These are phyloP conservation scores for Arabis alpina DNA, from an alignment of 345 rosid genomes.

Conservation along the genomic window DNA sequence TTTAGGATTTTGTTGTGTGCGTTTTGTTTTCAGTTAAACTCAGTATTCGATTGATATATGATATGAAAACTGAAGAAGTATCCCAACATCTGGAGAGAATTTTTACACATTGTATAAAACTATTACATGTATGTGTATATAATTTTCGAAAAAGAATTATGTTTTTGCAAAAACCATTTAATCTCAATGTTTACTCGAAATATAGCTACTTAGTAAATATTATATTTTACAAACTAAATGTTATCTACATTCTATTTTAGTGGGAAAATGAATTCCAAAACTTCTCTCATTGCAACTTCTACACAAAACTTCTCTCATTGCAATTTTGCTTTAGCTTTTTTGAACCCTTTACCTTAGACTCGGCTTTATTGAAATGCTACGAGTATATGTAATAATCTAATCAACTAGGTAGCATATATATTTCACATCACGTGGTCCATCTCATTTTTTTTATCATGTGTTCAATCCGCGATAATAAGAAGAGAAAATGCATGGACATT, in stretches of 20 bases:
- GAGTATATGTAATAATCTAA: slow-evolving; percentile 22
- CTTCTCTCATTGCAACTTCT: no score
- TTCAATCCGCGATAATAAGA: slow-evolving; percentile 2
- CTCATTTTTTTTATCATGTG: background rate
- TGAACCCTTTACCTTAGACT: slow-evolving; percentile 27
- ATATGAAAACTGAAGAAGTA: no score
- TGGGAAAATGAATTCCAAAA: background rate
- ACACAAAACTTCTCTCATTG: no score
- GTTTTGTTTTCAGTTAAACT: slow-evolving; percentile 12
- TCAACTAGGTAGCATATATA: slow-evolving; percentile 26
- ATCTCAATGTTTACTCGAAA: no score
- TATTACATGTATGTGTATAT: no score
- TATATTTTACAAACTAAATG: background rate
- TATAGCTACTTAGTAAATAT: background rate
- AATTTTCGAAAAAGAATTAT: no score
- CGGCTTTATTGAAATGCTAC: slow-evolving; percentile 32
- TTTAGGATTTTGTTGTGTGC: background rate
- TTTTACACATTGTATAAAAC: background rate
- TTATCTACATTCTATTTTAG: background rate
- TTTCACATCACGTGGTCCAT: slow-evolving; percentile 26
- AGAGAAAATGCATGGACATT: background rate
- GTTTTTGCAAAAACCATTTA: no score
- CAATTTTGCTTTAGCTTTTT: slow-evolving; percentile 29
- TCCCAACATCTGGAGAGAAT: background rate
- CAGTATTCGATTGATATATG: slow-evolving; percentile 2